These are phyloP conservation scores for Citrullus mucosospermus DNA, from an alignment of 306 rosid species.

Conservation along the genomic window DNA sequence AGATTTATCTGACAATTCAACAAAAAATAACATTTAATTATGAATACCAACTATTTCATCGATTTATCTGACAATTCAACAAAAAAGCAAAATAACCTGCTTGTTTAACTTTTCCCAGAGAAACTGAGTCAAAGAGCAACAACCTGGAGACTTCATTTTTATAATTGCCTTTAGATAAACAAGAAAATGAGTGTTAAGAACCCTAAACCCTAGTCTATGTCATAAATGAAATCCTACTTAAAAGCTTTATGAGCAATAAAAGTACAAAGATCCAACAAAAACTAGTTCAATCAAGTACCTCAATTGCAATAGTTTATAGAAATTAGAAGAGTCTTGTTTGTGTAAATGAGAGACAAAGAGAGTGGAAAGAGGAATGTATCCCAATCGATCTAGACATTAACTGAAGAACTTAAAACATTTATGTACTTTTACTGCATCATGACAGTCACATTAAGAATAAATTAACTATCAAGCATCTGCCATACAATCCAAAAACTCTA, in stretches of 20 bases:
- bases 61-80: background rate
- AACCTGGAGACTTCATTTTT: background rate
- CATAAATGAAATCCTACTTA: background rate
- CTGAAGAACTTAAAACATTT: background rate
- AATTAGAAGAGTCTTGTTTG: background rate
- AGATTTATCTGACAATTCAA: background rate
- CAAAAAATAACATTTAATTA: background rate
- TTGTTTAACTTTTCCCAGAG: background rate
- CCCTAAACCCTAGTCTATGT: background rate
- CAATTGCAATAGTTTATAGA: background rate
- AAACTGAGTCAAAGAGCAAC: background rate
- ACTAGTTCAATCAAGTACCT: background rate
- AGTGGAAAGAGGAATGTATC: background rate
- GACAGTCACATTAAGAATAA: too few relatives aligned
- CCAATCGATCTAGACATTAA: background rate
- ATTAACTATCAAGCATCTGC: too few relatives aligned
- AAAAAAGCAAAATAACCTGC: background rate
- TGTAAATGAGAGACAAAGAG: background rate
- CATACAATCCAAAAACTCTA: too few relatives aligned
- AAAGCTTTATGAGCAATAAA: background rate
- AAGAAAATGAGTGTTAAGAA: background rate
- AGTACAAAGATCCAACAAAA: background rate
- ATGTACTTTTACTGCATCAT: too few relatives aligned
- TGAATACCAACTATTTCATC: background rate
- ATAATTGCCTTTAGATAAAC: background rate